Conservation (phyloP, 2,329 filamentous ascomycete genomes). For the Clarireedia homoeocarpa region DNA sequence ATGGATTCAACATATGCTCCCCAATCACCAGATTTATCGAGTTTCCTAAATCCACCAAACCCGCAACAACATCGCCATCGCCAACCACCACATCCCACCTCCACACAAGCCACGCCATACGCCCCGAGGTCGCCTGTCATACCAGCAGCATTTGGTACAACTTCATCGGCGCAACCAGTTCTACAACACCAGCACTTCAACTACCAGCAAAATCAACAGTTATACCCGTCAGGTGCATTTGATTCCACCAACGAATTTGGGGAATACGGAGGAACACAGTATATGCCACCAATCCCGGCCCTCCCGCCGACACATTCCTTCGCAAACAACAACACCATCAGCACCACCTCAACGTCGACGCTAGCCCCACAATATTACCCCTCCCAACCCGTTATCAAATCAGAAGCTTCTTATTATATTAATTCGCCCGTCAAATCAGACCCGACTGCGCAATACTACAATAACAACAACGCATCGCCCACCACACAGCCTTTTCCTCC, state of each 20-base stretch:
- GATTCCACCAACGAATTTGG: slow-evolving; percentile 6
- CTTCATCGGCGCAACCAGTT: slow-evolving; percentile 10
- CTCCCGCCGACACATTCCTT: slow-evolving; percentile 22
- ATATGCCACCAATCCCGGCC: slow-evolving; percentile 26
- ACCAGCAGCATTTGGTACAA: slow-evolving; percentile 17
- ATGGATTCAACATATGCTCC: slow-evolving; percentile 29
- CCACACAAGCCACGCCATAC: slow-evolving; percentile 12
- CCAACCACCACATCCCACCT: not conserved
- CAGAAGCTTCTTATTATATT: slow-evolving; percentile 1
- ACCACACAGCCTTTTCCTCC: not conserved
- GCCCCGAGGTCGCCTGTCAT: slow-evolving; percentile 26
- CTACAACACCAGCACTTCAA: slow-evolving; percentile 13
- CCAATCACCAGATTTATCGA: slow-evolving; percentile 29
- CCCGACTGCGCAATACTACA: not conserved
- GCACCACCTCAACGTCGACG: slow-evolving; percentile 4
- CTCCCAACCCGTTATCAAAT: slow-evolving; percentile 12
- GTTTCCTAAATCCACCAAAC: slow-evolving; percentile 23
- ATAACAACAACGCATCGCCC: not conserved
- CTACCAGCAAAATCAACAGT: slow-evolving; percentile 18
- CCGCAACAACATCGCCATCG: slow-evolving; percentile 12
- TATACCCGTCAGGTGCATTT: not conserved
- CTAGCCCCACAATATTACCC: slow-evolving; percentile 3
- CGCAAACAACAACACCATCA: slow-evolving; percentile 3
- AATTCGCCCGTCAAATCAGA: not conserved
- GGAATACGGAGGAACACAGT: slow-evolving; percentile 15